Evolutionary conservation across 1,139 yeast genomes (phyloP).

Genomic region (Taphrina deformans): DNA sequence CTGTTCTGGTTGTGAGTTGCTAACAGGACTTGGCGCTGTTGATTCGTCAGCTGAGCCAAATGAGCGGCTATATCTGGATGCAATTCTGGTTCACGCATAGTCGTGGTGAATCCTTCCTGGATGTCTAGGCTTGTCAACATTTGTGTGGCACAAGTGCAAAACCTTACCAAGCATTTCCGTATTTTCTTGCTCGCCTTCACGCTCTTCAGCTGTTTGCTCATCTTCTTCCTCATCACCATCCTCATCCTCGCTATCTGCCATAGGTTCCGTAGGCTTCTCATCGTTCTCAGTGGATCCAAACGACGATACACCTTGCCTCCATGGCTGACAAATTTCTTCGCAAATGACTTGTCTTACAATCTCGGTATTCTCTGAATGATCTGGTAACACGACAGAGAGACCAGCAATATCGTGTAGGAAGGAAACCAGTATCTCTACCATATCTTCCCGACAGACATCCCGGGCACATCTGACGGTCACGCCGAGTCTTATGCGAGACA

Average conservation of each 20-base stretch:
- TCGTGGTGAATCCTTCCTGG: neutral
- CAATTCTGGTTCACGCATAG: neutral
- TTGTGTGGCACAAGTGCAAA: no score
- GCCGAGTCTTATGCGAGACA: slow-evolving; percentile 63
- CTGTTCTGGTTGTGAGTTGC: neutral
- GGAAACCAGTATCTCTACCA: slow-evolving; percentile 67
- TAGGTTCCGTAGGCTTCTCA: slow-evolving; percentile 1
- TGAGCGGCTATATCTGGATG: slow-evolving; percentile 7
- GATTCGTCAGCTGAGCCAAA: neutral
- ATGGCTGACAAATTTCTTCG: slow-evolving; percentile 54
- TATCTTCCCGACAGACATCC: slow-evolving; percentile 76
- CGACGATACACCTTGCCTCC: slow-evolving; percentile 52
- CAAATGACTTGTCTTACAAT: slow-evolving; percentile 57
- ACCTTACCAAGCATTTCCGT: slow-evolving; percentile 10
- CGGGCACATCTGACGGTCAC: slow-evolving; percentile 66
- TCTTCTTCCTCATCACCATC: slow-evolving; percentile 11
- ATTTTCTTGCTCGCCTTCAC: neutral
- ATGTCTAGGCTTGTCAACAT: no score
- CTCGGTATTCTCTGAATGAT: slow-evolving; percentile 48
- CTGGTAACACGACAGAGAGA: slow-evolving; percentile 52
- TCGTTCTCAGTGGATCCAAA: neutral
- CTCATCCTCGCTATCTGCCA: slow-evolving; percentile 18
- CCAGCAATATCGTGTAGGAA: slow-evolving; percentile 66
- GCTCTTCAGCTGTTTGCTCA: neutral
- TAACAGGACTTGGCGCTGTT: slow-evolving; percentile 1